Evolutionary conservation across 176 grass and related monocot genomes (phyloP), one percentile per base, ranked within the genome.

Genomic region (Carex littledalei): DNA sequence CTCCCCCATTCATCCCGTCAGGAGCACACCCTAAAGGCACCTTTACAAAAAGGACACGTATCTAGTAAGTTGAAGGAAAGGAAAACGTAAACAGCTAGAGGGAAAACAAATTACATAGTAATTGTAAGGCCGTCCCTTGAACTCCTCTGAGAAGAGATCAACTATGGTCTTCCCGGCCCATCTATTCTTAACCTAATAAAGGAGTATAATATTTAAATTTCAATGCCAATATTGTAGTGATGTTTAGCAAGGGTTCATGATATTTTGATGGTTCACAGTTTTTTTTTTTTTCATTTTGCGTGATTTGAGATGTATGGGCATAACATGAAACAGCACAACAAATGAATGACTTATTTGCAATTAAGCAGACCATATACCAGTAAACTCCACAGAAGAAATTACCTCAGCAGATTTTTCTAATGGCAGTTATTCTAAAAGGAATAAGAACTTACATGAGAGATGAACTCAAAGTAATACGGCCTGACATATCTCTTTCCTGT

Each of bases 381-480:
- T 14, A 35, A 67, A 32, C 29, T 32, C 47, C 47, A 66, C 9
- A 32, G 24, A 66, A 15, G 11, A 16, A 47, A 20, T 73, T 4
- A 73, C 49, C 18, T 22, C 39, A 11, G 17, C 67, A 73, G 41
- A 17, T 53, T 35, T 54, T 60, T 58, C 75, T 6, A 78, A 0
- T 49, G 45, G 4, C 50, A 6, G 16, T 52, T 53, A 24, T 39
- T 80, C 37, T 56, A 37, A 72, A n/a, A 73, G 29, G 5, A 21
- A 8, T 12, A 22, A 15, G 16, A 14, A 67, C 13, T 90, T 90
- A 99, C 93, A 89, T 95, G 93, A 63, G 91, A 95, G 35, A 99
- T 92, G 85, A 99, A 95, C 85, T 99, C 91, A 74, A 99, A 99
- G 91, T 95, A 89, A 84, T 95, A 99, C 29, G 96, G 93, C 72